Evolutionary conservation across 2,329 filamentous ascomycete species (phyloP).

Genomic region (Curvularia spicifera): DNA sequence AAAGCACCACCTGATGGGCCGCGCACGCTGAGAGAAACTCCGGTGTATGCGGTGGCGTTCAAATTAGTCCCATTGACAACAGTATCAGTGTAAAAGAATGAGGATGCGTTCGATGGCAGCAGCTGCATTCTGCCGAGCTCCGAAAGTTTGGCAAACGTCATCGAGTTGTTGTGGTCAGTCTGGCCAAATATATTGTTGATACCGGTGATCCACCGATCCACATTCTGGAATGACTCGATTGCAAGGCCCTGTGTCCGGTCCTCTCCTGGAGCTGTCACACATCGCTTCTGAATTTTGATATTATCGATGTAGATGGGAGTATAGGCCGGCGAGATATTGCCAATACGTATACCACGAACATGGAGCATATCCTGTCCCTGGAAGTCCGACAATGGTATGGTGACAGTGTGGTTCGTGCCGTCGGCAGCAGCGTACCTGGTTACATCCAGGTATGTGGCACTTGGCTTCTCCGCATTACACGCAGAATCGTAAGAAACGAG

Average conservation of each 20-base stretch:
- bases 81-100: constrained; percentile 14
- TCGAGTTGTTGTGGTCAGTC: constrained; percentile 15
- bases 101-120: constrained; percentile 6
- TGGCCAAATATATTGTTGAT: constrained; percentile 18
- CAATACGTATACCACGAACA: constrained; percentile 16
- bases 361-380: constrained; percentile 13
- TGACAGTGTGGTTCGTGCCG: constrained; percentile 14
- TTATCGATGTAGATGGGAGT: constrained; percentile 16
- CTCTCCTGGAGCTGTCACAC: constrained; percentile 16
- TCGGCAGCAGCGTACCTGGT: constrained; percentile 14
- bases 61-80: constrained; percentile 6
- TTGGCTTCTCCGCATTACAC: constrained; percentile 7
- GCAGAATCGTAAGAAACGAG: constrained; percentile 15
- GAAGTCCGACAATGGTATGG: constrained; percentile 14
- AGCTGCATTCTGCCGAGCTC: constrained; percentile 16
- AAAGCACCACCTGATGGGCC: constrained; percentile 13
- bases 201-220: constrained; percentile 17
- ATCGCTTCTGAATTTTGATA: constrained; percentile 17
- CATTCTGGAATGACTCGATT: constrained; percentile 16
- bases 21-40: constrained; percentile 14
- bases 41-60: constrained; percentile 14
- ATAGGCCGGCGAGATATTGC: constrained; percentile 16
- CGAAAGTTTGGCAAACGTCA: constrained; percentile 15
- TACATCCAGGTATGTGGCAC: constrained; percentile 13
- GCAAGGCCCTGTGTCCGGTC: constrained; percentile 14